Evolutionary conservation across 352 stramenopile genomes (phyloP), one percentile per base, ranked within the genome.

Genomic region (Halophytophthora batemanensis): DNA sequence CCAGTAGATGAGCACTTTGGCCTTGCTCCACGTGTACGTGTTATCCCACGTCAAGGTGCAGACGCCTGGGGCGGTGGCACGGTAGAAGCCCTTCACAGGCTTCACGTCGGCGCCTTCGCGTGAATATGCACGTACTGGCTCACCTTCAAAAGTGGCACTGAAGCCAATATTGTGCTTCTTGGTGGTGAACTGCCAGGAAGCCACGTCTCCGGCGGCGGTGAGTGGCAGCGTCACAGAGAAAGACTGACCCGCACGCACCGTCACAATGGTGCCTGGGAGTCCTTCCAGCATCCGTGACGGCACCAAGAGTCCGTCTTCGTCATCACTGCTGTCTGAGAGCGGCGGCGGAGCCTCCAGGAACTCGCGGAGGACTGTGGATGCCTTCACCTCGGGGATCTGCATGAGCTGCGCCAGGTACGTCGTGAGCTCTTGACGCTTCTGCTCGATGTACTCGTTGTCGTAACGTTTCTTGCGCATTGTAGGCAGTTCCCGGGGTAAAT

Each of bases 101-200:
- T 86, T 86, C 35, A 73, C 41, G 40, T 82, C 59, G 13, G 75
- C 73, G 18, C 84, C 77, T 54, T 91, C 80, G 21, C 75, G 61
- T 23, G 80, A 79, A 51, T 91, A 91, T 34, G 82, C 72, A 17
- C 69, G 66, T 17, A 89, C 73, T 17, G 61, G 72, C 28, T 73
- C 57, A 8, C 71, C 74, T 38, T 86, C 79, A 52, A 91, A 87
- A 13, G 74, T 79, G n/a, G 76, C 76, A 43, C 77, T 87, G 45
- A 90, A 90, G 18, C 80, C 80, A 56, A 90, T 87, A 56, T 86
- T 82, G 67, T 88, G 78, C 45, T 88, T 90, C 56, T 86, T 87
- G 11, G 75, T 88, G 10, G 70, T 80, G 41, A 90, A 90, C 48
- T 88, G 80, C 73, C 72, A 90, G 2, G 73, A 81, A 6, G 70